Percentiles rank a stretch among this genome's conserved stretches.
Evolutionary conservation across 495 filamentous ascomycete genomes (phyloP).

Genomic region (Niebla homalea): DNA sequence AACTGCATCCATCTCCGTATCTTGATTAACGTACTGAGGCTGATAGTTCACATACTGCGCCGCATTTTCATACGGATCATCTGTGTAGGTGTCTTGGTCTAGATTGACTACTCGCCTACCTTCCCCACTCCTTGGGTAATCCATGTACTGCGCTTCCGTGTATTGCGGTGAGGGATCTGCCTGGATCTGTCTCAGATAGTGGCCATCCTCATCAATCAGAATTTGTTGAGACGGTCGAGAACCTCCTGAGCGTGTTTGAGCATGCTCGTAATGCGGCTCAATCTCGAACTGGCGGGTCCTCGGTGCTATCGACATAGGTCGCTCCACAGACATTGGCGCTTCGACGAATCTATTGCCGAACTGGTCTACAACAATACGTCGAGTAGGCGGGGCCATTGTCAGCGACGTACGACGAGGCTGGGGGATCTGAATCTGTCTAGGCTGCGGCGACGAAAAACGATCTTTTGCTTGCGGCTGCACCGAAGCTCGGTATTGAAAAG

Average conservation of each 20-base stretch:
- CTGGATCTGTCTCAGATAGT: constrained; percentile 32
- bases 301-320: constrained; percentile 32
- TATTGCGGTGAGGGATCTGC: constrained; percentile 19
- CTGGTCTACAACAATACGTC: constrained; percentile 55
- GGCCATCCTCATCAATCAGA: constrained; percentile 31
- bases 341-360: constrained; percentile 60
- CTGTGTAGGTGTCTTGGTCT: constrained; percentile 3
- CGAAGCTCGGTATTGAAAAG: constrained; percentile 47
- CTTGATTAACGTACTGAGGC: constrained; percentile 23
- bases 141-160: constrained; percentile 29
- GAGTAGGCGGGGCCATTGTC: constrained; percentile 44
- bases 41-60: constrained; percentile 33
- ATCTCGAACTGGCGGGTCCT: constrained; percentile 34
- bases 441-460: constrained; percentile 43
- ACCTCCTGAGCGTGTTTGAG: constrained; percentile 25
- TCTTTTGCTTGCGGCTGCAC: constrained; percentile 34
- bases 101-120: constrained; percentile 17
- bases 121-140: constrained; percentile 27
- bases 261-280: constrained; percentile 29
- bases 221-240: constrained; percentile 28
- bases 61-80: constrained; percentile 18
- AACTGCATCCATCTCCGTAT: constrained; percentile 32
- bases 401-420: constrained; percentile 27
- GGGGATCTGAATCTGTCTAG: constrained; percentile 31
- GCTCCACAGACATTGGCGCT: constrained; percentile 32